Evolutionary conservation across 768 basidiomycete species (phyloP).

Genomic region (Pulveroboletus frians): DNA sequence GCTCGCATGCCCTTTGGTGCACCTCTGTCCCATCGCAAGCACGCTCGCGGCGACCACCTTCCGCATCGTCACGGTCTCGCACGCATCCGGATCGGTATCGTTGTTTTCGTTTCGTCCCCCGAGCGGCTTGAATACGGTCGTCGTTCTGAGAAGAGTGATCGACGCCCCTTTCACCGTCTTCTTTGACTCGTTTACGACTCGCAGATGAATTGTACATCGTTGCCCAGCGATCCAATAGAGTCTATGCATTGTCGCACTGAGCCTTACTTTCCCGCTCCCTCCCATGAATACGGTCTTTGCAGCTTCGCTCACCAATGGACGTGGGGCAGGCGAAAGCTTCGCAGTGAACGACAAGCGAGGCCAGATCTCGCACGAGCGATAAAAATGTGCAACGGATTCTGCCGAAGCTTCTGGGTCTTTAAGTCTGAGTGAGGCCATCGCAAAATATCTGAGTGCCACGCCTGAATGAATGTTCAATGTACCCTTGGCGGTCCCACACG

Average conservation of each 20-base stretch:
- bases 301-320: slow-evolving; percentile 53
- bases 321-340: slow-evolving; percentile 55
- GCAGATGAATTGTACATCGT: slow-evolving; percentile 60
- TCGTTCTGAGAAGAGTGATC: slow-evolving; percentile 60
- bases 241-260: slow-evolving; percentile 67
- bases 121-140: slow-evolving; percentile 56
- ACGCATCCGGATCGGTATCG: slow-evolving; percentile 49
- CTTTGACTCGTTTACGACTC: slow-evolving; percentile 61
- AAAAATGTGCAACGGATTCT: slow-evolving; percentile 84
- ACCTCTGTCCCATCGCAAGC: slow-evolving; percentile 61
- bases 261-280: slow-evolving; percentile 56
- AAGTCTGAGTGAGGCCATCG: slow-evolving; percentile 73
- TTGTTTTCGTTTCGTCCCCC: slow-evolving; percentile 28
- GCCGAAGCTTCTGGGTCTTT: slow-evolving; percentile 55
- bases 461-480: slow-evolving; percentile 49
- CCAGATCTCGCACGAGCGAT: slow-evolving; percentile 76
- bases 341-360: slow-evolving; percentile 61
- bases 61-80: slow-evolving; percentile 53
- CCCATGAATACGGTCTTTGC: slow-evolving; percentile 57
- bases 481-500: slow-evolving; percentile 56
- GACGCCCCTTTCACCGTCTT: slow-evolving; percentile 62
- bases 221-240: slow-evolving; percentile 81
- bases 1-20: slow-evolving; percentile 64
- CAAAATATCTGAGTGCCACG: slow-evolving; percentile 71
- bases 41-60: slow-evolving; percentile 63